phyloP scores from a whole-genome alignment of 169 alveolate genomes.

The Plasmodium inui region DNA sequence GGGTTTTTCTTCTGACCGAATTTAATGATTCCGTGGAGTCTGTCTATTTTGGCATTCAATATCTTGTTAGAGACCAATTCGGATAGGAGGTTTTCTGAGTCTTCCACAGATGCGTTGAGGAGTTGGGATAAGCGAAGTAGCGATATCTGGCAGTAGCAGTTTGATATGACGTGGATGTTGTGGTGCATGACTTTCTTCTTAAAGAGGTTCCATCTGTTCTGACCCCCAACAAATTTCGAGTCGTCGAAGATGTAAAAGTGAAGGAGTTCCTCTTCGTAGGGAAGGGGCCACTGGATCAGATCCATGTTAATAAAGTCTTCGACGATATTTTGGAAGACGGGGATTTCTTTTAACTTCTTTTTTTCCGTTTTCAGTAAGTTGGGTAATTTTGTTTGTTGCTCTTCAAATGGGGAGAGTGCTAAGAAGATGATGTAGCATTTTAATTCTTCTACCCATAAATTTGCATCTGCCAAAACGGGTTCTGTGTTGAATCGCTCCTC shows the following conservation, averaged over 20 bases:
- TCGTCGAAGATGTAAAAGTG: slow-evolving; percentile 48
- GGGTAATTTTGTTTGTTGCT: slow-evolving; percentile 51
- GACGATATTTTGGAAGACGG: slow-evolving; percentile 69
- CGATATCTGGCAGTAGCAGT: slow-evolving; percentile 77
- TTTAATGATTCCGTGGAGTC: slow-evolving; percentile 79
- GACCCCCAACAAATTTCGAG: slow-evolving; percentile 60
- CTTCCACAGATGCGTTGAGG: slow-evolving; percentile 72
- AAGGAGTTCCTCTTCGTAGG: slow-evolving; percentile 74
- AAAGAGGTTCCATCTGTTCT: slow-evolving; percentile 68
- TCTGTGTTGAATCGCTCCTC: slow-evolving; percentile 62
- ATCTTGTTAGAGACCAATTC: slow-evolving; percentile 79
- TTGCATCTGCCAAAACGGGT: slow-evolving; percentile 22
- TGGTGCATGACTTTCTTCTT: slow-evolving; percentile 85
- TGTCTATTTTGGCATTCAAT: slow-evolving; percentile 81
- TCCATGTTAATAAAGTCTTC: slow-evolving; percentile 79
- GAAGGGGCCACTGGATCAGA: slow-evolving; percentile 76
- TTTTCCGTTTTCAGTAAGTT: slow-evolving; percentile 47
- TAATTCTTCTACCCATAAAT: slow-evolving; percentile 45
- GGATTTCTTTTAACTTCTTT: slow-evolving; percentile 78
- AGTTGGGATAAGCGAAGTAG: slow-evolving; percentile 77
- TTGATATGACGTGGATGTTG: slow-evolving; percentile 80
- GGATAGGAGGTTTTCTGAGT: slow-evolving; percentile 74
- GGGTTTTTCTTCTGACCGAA: slow-evolving; percentile 80
- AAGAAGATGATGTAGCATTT: slow-evolving; percentile 60
- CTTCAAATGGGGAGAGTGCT: slow-evolving; percentile 55